Evolutionary conservation across 1,284 basidiomycete genomes (phyloP).

Genomic region (Cystobasidium sp.): DNA sequence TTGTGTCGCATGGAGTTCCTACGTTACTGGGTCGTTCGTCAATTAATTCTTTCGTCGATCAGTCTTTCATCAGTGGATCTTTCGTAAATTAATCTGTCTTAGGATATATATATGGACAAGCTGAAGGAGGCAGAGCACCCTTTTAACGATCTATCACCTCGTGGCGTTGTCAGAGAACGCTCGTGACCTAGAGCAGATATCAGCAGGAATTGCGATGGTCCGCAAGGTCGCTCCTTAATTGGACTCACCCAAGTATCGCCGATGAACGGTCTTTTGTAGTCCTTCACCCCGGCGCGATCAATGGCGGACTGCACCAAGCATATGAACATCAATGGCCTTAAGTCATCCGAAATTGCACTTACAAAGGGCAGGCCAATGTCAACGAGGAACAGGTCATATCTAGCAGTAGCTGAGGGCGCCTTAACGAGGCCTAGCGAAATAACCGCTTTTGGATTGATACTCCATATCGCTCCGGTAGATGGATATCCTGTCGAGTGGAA

Average conservation of each 20-base stretch:
- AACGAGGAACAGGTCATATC: conserved; percentile 26
- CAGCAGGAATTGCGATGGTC: background rate
- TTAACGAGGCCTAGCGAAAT: conserved; percentile 38
- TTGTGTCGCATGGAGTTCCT: no score
- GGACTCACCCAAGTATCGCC: conserved; percentile 36
- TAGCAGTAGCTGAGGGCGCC: conserved; percentile 9
- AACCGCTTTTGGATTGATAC: conserved; percentile 24
- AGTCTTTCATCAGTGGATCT: no score
- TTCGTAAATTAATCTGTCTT: no score
- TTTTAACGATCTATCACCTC: background rate
- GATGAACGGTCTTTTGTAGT: conserved; percentile 29
- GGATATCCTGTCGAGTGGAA: background rate
- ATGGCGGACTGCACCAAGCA: conserved; percentile 21
- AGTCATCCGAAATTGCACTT: background rate
- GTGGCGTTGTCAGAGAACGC: background rate
- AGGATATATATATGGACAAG: background rate
- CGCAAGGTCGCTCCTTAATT: background rate
- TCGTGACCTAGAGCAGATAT: conserved; percentile 1
- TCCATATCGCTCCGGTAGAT: conserved; percentile 31
- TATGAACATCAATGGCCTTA: background rate
- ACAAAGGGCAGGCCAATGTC: conserved; percentile 39
- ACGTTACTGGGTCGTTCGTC: no score
- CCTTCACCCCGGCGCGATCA: conserved; percentile 32
- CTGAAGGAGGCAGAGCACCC: background rate
- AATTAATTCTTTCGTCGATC: no score